Base-by-base conservation (phyloP, 2,329 filamentous ascomycete species). In the Alternaria ventricosa region DNA sequence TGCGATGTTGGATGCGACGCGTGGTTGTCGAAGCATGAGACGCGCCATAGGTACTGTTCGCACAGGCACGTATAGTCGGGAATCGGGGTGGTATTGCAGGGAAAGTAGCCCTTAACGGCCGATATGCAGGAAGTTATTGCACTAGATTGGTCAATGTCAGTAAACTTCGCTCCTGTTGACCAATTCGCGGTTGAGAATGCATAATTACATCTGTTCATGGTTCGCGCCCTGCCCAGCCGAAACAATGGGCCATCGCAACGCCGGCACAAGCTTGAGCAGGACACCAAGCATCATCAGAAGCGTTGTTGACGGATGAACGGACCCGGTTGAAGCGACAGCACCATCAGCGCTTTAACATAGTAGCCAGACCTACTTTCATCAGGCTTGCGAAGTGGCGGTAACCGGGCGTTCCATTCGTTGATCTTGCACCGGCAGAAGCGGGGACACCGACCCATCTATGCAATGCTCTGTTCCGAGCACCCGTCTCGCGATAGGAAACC, bases 1-100 rank as follows among this genome's bases (percentile, higher is more conserved):
- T 63, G 45, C 11, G 57, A 57, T 18, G 36, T 15, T 25, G 60
- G 47, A 7, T 23, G 28, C 2, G 54, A 64, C 36, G 60, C 66
- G 49, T 69, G 55, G 30, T 60, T 60, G n/a, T 67, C 61, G 43
- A 59, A 63, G 44, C 66, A 69, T 49, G 64, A 51, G 28, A 61
- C 57, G 36, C 58, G 62, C 64, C 64, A 69, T 60, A 60, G 44
- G 45, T 65, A 61, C 33, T 69, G 66, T 28, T 67, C 64, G 55
- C 66, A 69, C 5, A 69, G 45, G 20, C 62, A 69, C 12, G 53
- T 46, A 15, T 60, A 54, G 27, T 63, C 53, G 23, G 59, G 47
- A 18, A 33, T 23, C 23, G 25, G 23, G 13, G 47, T 27, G 18
- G 27, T 57, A 27, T 30, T 23, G 49, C 57, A 66, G 15, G 63